A percentile compares a stretch with the other conserved stretches of the same genome.
Conservation (phyloP, 257 asterid genomes). For the Rubia yunnanensis region DNA sequence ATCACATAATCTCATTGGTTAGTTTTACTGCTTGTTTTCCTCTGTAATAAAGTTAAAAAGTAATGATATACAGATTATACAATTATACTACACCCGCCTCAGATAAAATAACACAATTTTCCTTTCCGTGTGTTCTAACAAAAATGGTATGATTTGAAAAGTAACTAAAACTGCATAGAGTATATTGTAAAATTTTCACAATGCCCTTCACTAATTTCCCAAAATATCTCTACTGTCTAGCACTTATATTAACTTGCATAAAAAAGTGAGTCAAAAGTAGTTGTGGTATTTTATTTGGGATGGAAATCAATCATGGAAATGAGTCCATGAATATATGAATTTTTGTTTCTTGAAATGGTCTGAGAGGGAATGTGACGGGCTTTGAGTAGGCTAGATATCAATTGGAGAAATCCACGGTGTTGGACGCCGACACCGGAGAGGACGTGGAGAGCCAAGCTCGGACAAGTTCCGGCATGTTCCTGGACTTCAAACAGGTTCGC, state of each 20-base stretch:
- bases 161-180: too few relatives aligned
- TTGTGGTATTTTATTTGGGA: too few relatives aligned
- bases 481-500: slow-evolving; percentile 55
- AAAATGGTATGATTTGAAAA: too few relatives aligned
- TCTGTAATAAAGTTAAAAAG: too few relatives aligned
- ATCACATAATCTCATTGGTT: slow-evolving; percentile 71
- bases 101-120: slow-evolving; percentile 10
- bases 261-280: too few relatives aligned
- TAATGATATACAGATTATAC: too few relatives aligned
- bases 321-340: background rate
- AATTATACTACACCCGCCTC: too few relatives aligned
- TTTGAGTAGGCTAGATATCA: slow-evolving; percentile 63
- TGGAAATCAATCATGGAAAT: background rate
- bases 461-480: slow-evolving; percentile 90
- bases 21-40: slow-evolving; percentile 12
- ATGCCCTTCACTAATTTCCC: too few relatives aligned
- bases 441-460: slow-evolving; percentile 79
- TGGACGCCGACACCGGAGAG: slow-evolving; percentile 76
- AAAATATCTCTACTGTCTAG: too few relatives aligned
- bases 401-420: slow-evolving; percentile 90
- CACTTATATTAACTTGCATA: too few relatives aligned
- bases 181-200: too few relatives aligned
- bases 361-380: slow-evolving; percentile 33
- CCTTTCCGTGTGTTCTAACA: background rate
- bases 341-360: background rate